These are phyloP conservation scores for Saccharomyces hybrid DNA, from an alignment of 1,139 yeast genomes.

Conservation along the genomic window DNA sequence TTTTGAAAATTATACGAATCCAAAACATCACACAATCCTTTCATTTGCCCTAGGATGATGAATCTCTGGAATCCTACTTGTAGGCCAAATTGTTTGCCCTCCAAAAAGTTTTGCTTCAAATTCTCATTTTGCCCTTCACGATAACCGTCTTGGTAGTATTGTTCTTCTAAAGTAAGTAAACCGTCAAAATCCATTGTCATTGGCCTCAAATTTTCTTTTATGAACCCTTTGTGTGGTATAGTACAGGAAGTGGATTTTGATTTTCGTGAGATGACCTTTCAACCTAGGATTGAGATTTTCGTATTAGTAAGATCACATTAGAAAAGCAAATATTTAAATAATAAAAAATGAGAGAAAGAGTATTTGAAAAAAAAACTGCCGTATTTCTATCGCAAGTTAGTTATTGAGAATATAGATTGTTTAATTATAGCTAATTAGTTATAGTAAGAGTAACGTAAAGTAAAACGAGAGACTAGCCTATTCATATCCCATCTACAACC, in stretches of 20 bases:
- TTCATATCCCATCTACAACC: background rate
- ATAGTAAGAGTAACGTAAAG: background rate
- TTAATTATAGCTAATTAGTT: background rate
- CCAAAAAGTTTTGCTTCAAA: constrained; percentile 49
- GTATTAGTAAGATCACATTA: background rate
- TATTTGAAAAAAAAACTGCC: background rate
- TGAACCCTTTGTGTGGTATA: too few relatives aligned
- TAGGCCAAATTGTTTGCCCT: constrained; percentile 72
- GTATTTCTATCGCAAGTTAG: background rate
- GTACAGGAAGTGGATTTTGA: background rate
- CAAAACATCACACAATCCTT: constrained; percentile 41
- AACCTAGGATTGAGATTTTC: background rate
- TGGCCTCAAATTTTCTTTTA: background rate
- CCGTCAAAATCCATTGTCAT: constrained; percentile 23
- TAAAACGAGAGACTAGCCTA: background rate
- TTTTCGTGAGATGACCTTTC: background rate
- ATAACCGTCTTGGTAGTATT: constrained; percentile 56
- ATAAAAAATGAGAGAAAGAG: background rate
- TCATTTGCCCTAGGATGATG: constrained; percentile 54
- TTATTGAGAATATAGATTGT: background rate
- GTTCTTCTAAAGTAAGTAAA: constrained; percentile 24
- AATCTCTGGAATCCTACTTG: constrained; percentile 75
- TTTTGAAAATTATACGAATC: constrained; percentile 12
- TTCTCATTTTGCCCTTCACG: constrained; percentile 44
- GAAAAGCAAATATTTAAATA: background rate